Conservation (phyloP, 129 eudicot species). For the Flaveria bidentis region DNA sequence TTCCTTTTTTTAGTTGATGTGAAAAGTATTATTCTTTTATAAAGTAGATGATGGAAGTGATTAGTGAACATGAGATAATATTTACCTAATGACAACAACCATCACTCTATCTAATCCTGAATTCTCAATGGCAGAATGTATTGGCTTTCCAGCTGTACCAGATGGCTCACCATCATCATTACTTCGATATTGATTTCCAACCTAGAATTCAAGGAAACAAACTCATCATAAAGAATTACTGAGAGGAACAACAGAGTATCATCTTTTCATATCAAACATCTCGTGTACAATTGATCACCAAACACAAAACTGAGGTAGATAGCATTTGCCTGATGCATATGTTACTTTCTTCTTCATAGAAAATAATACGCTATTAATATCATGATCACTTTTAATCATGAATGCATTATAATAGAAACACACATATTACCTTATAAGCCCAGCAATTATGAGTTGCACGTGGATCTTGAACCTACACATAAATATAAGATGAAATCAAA, state of each 20-base stretch:
- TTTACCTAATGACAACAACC: slow-evolving; percentile 92
- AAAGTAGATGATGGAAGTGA: slow-evolving; percentile 8
- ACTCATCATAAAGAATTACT: not conserved
- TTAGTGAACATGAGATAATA: not conserved
- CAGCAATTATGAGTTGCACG: slow-evolving; percentile 95
- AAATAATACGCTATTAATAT: not conserved
- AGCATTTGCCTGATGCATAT: slow-evolving; percentile 6
- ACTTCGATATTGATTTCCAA: slow-evolving; percentile 80
- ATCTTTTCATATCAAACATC: not conserved
- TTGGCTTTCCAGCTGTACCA: slow-evolving; percentile 97
- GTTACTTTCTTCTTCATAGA: not conserved
- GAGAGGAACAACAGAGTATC: not conserved
- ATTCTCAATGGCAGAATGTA: slow-evolving; percentile 76
- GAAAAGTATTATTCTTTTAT: not conserved
- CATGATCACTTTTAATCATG: slow-evolving; percentile 8
- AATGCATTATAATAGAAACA: slow-evolving; percentile 8
- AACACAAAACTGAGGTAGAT: not conserved
- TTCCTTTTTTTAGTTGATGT: not conserved
- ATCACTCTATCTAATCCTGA: slow-evolving; percentile 92
- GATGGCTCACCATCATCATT: slow-evolving; percentile 99
- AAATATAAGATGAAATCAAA: slow-evolving; percentile 25
- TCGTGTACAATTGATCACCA: slow-evolving; percentile 7
- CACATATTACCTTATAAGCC: slow-evolving; percentile 82
- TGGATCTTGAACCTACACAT: slow-evolving; percentile 62
- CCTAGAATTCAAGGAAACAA: slow-evolving; percentile 42